Conservation (phyloP, 2,329 filamentous ascomycete genomes). For the Phaeophleospora eucalypticola region DNA sequence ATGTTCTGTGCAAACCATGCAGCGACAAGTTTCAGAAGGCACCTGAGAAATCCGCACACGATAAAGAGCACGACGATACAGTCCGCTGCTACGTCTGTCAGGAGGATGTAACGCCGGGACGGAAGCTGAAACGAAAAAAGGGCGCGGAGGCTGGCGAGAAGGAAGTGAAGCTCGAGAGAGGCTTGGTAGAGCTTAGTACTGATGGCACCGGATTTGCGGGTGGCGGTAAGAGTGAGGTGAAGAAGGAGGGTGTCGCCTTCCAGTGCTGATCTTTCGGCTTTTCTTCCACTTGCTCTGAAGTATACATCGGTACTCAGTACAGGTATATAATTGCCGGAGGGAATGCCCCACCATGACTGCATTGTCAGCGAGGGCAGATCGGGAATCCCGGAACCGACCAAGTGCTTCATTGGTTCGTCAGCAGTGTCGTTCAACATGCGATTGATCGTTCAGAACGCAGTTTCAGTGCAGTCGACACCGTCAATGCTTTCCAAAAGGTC, state of each 20-base stretch:
- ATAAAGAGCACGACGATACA: slow-evolving; percentile 50
- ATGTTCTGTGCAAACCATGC: slow-evolving; percentile 84
- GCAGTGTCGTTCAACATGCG: too few relatives aligned
- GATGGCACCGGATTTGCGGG: slow-evolving; percentile 93
- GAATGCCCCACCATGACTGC: too few relatives aligned
- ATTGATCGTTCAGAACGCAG: too few relatives aligned
- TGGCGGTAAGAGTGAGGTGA: slow-evolving; percentile 76
- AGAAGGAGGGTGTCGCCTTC: slow-evolving; percentile 74
- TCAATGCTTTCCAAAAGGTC: too few relatives aligned
- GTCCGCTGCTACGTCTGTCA: slow-evolving; percentile 82
- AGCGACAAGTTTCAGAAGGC: slow-evolving; percentile 76
- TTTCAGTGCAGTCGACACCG: too few relatives aligned
- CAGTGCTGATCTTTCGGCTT: slow-evolving; percentile 62
- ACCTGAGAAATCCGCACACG: slow-evolving; percentile 54
- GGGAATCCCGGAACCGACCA: too few relatives aligned
- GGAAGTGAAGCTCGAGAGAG: slow-evolving; percentile 58
- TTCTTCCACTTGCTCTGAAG: too few relatives aligned
- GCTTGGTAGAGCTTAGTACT: slow-evolving; percentile 72
- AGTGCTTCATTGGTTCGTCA: too few relatives aligned
- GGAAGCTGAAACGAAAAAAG: slow-evolving; percentile 27
- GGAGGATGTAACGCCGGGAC: slow-evolving; percentile 57
- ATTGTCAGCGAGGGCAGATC: too few relatives aligned
- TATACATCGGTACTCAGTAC: too few relatives aligned
- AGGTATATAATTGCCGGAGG: too few relatives aligned
- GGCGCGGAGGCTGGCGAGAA: slow-evolving; percentile 34